Evolutionary conservation across 176 grass and related monocot species (phyloP).

Genomic region (Themeda triandra): DNA sequence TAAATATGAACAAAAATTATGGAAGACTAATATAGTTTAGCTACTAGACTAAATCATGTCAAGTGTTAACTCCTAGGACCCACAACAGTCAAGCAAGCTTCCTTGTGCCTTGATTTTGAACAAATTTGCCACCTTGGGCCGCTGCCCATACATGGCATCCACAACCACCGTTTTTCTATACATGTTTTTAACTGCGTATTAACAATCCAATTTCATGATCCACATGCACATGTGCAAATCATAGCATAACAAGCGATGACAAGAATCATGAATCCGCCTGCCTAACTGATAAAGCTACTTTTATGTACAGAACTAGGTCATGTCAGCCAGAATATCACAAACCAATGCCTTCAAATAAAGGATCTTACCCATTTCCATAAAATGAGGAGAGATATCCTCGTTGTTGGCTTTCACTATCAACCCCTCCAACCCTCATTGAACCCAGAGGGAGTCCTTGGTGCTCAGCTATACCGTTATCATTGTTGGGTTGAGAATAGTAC

Average conservation of each 20-base stretch:
- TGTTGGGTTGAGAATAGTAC: constrained; percentile 38
- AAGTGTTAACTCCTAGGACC: not conserved
- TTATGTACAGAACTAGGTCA: not conserved
- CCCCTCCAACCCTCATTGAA: constrained; percentile 11
- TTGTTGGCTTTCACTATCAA: constrained; percentile 32
- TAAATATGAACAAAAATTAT: not conserved
- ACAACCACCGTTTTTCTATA: not conserved
- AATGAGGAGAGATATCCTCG: constrained; percentile 31
- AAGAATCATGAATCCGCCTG: not conserved
- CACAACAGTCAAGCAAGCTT: not conserved
- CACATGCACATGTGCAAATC: not conserved
- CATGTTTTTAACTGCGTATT: not conserved
- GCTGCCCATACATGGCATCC: not conserved
- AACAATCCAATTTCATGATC: not conserved
- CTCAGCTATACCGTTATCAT: constrained; percentile 34
- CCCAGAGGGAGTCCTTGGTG: constrained; percentile 29
- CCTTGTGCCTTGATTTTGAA: not conserved
- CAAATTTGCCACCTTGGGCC: not conserved
- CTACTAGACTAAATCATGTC: not conserved
- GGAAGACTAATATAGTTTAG: not conserved
- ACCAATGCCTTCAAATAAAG: not conserved
- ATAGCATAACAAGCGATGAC: not conserved
- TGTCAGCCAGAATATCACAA: not conserved
- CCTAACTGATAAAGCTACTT: not conserved
- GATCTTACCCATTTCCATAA: constrained; percentile 47